phyloP scores from a whole-genome alignment of 2,329 filamentous ascomycete species.

The Phyllosticta paracitricarpa region DNA sequence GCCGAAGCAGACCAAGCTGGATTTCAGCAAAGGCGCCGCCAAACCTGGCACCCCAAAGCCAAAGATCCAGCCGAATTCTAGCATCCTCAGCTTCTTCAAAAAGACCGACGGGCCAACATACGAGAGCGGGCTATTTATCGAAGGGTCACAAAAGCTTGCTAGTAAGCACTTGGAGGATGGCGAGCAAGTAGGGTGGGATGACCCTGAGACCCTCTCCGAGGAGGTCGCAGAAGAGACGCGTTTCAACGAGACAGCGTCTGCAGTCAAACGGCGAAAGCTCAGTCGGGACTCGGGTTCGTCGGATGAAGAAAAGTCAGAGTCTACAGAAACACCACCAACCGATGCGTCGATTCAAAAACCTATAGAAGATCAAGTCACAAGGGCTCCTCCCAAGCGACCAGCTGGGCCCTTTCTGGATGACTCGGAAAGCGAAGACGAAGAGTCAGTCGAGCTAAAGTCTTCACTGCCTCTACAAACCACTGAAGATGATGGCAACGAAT shows the following conservation, averaged over 20 bases:
- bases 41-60: slow-evolving; percentile 22
- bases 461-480: not conserved
- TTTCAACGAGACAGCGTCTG: slow-evolving; percentile 34
- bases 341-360: not conserved
- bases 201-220: slow-evolving; percentile 16
- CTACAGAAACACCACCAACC: slow-evolving; percentile 3
- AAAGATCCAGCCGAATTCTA: slow-evolving; percentile 37
- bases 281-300: slow-evolving; percentile 33
- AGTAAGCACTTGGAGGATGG: slow-evolving; percentile 16
- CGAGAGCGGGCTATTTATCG: slow-evolving; percentile 23
- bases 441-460: not conserved
- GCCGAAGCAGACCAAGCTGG: slow-evolving; percentile 26
- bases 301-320: slow-evolving; percentile 11
- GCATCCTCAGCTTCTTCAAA: slow-evolving; percentile 46
- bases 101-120: slow-evolving; percentile 35
- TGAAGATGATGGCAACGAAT: not conserved
- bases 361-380: not conserved
- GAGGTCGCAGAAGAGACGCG: slow-evolving; percentile 19
- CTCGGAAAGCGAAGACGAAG: slow-evolving; percentile 50
- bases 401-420: slow-evolving; percentile 61
- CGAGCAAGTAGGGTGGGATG: slow-evolving; percentile 23
- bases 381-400: slow-evolving; percentile 20
- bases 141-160: slow-evolving; percentile 16
- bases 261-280: slow-evolving; percentile 33
- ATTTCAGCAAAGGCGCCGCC: slow-evolving; percentile 24